Conservation (phyloP, 2,329 filamentous ascomycete species). For the Clonostachys sp. region DNA sequence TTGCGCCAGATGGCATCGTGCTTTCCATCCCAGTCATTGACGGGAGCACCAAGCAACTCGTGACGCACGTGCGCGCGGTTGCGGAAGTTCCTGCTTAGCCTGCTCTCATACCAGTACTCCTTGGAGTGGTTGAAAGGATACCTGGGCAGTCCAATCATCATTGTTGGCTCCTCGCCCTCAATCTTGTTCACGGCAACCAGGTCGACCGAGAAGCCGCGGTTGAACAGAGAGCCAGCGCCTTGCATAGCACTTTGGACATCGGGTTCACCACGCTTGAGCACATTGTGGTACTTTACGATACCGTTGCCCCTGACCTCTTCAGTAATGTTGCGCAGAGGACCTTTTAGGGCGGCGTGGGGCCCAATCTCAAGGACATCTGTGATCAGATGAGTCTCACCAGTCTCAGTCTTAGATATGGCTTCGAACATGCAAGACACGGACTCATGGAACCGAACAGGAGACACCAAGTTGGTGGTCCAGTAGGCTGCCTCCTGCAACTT, state of each 20-base stretch:
- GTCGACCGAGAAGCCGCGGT: conserved; percentile 17
- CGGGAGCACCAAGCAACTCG: conserved; percentile 27
- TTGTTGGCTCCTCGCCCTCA: not conserved
- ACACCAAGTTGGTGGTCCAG: conserved; percentile 14
- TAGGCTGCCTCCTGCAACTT: conserved; percentile 5
- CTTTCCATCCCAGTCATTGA: conserved; percentile 7
- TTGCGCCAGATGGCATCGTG: conserved; percentile 8
- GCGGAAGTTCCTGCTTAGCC: conserved; percentile 16
- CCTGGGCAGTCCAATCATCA: conserved; percentile 19
- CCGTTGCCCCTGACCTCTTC: conserved; percentile 24
- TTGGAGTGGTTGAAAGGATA: conserved; percentile 28
- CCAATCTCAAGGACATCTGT: conserved; percentile 9
- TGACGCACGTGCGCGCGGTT: conserved; percentile 21
- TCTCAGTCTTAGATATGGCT: not conserved
- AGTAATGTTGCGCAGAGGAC: conserved; percentile 6
- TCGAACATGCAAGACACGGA: not conserved
- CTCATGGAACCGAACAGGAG: conserved; percentile 9
- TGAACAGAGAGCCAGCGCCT: conserved; percentile 26
- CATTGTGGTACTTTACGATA: conserved; percentile 13
- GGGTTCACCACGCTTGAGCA: conserved; percentile 13
- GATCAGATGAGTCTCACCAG: no score
- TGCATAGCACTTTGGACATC: conserved; percentile 23
- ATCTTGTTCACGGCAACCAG: conserved; percentile 32
- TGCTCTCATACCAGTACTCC: conserved; percentile 22
- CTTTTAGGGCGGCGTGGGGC: conserved; percentile 6